Evolutionary conservation across 148 eudicot species (phyloP), one percentile per base, ranked within the genome.

Genomic region (Rhododendron ovatum): DNA sequence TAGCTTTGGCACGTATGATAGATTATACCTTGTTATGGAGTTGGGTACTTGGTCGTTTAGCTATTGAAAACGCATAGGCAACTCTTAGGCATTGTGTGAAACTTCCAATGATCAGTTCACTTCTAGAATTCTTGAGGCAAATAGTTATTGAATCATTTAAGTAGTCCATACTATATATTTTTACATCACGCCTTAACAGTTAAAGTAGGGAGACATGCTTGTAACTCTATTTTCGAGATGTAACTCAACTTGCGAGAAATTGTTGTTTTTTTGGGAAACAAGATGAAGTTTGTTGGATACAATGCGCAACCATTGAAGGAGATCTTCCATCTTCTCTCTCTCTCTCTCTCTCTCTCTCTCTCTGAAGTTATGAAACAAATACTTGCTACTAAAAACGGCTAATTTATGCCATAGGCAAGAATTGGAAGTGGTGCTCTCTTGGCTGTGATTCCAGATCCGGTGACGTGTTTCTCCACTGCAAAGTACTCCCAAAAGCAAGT

Each of bases 391-490:
- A 84, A 89, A 51, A 74, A 75, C 61, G 82, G 88, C 88, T 87
- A 83, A 69, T 83, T 84, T 88, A 71, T 89, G 87, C 93, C 88
- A 86, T 93, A 96, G 99, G 99, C 95, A 74, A 92, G 88, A 82
- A 84, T 95, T 79, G 99, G 98, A 87, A 89, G 89, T 74, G 87
- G 90, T 86, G 92, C 98, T 33, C 90, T 97, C 67, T 88, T 97
- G 87, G 98, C 90, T 83, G 91, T 97, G 78, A 93, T 94, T 90
- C 98, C 99, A 86, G 99, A 97, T 91, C 99, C 99, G 53, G 98
- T 95, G 87, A 94, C 98, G 28, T 97, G 99, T 86, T 97, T 97
- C 85, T 90, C 99, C 59, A 92, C 94, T 17, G 96, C 99, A 86
- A 92, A 89, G 83, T 97, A 97, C 85, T 89, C 93, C 67, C 99